Percentiles rank a stretch among this genome's conserved stretches.
These are phyloP conservation scores for Diaporthe humulicola DNA, from an alignment of 2,329 filamentous ascomycete species.

Conservation along the genomic window DNA sequence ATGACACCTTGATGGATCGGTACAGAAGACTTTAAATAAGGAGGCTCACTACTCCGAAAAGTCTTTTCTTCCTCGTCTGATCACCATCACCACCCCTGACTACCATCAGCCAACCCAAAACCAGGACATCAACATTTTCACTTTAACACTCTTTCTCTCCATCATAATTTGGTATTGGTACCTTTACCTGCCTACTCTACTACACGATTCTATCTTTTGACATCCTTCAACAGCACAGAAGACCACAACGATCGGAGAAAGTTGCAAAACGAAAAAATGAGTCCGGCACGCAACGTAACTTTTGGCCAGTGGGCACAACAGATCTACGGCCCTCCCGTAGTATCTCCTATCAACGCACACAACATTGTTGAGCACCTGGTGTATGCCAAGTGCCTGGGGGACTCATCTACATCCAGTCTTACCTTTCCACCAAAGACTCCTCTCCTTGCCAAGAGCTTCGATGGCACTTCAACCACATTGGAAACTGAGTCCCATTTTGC, in stretches of 20 bases:
- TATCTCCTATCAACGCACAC: rapidly evolving
- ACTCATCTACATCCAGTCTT: no score
- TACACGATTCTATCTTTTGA: no score
- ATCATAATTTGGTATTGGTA: not conserved
- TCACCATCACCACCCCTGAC: not conserved
- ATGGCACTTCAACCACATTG: not conserved
- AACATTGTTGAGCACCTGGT: not conserved
- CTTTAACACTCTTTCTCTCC: not conserved
- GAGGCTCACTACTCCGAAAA: not conserved
- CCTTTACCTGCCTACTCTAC: not conserved
- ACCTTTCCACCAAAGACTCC: not conserved
- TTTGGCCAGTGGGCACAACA: not conserved
- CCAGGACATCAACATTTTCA: not conserved
- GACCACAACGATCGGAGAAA: no score
- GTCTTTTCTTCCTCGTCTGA: not conserved
- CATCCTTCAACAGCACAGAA: not conserved
- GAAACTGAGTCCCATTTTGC: not conserved
- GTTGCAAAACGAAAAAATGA: not conserved
- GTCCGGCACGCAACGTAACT: not conserved
- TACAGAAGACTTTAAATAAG: not conserved
- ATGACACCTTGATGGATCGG: not conserved
- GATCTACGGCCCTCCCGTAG: not conserved
- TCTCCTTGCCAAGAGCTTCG: not conserved
- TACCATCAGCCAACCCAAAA: not conserved
- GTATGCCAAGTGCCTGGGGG: not conserved